Evolutionary conservation across 495 filamentous ascomycete genomes (phyloP), one percentile per base, ranked within the genome.

Genomic region (Hypoxylon perforatum): DNA sequence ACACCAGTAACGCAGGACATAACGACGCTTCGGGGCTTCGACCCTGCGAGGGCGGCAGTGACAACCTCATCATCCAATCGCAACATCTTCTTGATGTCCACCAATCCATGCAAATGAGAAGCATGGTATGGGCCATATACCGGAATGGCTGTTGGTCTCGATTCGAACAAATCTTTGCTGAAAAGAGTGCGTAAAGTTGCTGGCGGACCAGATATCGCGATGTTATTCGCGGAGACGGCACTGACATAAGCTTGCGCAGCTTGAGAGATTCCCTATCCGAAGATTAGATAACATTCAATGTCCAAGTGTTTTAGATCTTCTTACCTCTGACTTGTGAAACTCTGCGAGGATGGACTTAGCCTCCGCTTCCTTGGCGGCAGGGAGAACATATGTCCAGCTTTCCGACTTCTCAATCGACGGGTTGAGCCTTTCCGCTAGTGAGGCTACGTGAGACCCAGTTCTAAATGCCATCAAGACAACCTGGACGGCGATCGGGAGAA

Each of bases 51-150:
- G 12, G 77, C 76, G 10, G 72, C 73, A 6, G 59, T 57, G 8
- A 82, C 69, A 6, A 53, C 69, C 19, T 76, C 57, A n/a, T 81
- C 74, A 36, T 77, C 64, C 23, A 83, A 71, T 4, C 69, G 65
- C 22, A 93, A 67, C 44, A 94, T 86, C 52, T 83, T 82, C 41
- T 85, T 82, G 38, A 91, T 78, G 64, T 93, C 86, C 12, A 79
- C 78, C 14, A 78, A 58, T 5, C 80, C 80, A 75, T 92, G 90
- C 8, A 96, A 76, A 74, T 96, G 91, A 1, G 82, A 67, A 11
- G 92, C 91, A 77, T 97, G 93, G 69, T 92, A 96, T 1, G 92
- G 91, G 0, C 89, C 92, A 65, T 90, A 88, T 18, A 96, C 86
- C 0, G 91, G 87, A 42, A 91, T 86, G n/a, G 82, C 82, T 4